These are phyloP conservation scores for Kalmusia sp. DNA, from an alignment of 2,329 filamentous ascomycete species.

Conservation along the genomic window DNA sequence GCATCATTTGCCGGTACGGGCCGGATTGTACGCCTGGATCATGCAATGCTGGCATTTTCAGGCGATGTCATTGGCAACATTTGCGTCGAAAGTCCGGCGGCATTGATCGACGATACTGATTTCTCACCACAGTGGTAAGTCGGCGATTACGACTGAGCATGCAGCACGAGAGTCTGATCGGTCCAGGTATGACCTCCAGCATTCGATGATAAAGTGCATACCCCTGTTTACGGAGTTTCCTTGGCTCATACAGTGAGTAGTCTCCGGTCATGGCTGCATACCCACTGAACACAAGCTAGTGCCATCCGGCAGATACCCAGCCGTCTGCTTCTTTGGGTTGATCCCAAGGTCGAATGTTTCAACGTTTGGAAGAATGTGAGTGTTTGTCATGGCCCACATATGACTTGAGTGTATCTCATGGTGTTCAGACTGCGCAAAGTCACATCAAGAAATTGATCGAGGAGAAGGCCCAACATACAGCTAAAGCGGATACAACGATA, in stretches of 20 bases:
- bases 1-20: conserved; percentile 3
- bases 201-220: neutral
- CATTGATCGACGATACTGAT: conserved; percentile 17
- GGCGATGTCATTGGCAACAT: conserved; percentile 35
- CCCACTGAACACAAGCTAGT: too few species aligned
- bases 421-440: too few species aligned
- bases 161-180: too few species aligned
- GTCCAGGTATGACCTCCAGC: neutral
- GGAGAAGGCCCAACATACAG: too few species aligned
- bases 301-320: too few species aligned
- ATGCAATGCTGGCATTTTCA: conserved; percentile 24
- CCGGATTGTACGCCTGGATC: conserved; percentile 20
- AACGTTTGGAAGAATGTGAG: too few species aligned
- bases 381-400: too few species aligned
- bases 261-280: neutral
- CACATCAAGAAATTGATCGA: too few species aligned
- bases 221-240: neutral
- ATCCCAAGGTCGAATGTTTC: too few species aligned
- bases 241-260: neutral
- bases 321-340: too few species aligned
- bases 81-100: conserved; percentile 20
- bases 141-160: conserved; percentile 10
- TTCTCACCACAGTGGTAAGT: conserved; percentile 17
- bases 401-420: too few species aligned
- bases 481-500: too few species aligned